Percentiles rank a stretch among this genome's conserved stretches.
Evolutionary conservation across 345 rosid species (phyloP).

Genomic region (Hypericum androsaemum): DNA sequence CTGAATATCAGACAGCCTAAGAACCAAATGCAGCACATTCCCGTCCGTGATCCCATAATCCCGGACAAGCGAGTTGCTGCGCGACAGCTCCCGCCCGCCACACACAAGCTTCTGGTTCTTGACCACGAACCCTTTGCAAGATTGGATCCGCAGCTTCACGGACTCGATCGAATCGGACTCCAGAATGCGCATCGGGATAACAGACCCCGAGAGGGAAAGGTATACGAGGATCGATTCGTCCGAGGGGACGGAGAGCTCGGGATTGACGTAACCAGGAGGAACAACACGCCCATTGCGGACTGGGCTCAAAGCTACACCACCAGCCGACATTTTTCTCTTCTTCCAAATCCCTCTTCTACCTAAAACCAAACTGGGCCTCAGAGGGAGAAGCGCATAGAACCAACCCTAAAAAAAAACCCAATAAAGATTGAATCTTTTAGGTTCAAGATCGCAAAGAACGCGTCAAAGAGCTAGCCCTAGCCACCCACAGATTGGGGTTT

Average conservation of each 20-base stretch:
- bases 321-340: constrained; percentile 36
- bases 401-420: too few relatives aligned
- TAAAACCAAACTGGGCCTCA: background rate
- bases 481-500: too few relatives aligned
- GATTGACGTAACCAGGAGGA: constrained; percentile 20
- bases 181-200: constrained; percentile 44
- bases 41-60: constrained; percentile 66
- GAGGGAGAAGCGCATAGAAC: too few relatives aligned
- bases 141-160: constrained; percentile 62
- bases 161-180: constrained; percentile 60
- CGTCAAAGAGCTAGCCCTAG: constrained; percentile 6
- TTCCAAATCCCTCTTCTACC: background rate
- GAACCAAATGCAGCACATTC: constrained; percentile 63
- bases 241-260: constrained; percentile 10
- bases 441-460: background rate
- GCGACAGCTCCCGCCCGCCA: constrained; percentile 53
- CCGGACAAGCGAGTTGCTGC: constrained; percentile 56
- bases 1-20: constrained; percentile 64
- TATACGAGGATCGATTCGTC: constrained; percentile 50
- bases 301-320: constrained; percentile 41
- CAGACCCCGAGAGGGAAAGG: constrained; percentile 26
- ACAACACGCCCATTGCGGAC: constrained; percentile 26
- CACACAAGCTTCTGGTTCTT: constrained; percentile 68
- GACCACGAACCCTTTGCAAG: constrained; percentile 51
- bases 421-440: background rate